Conservation (phyloP, 2,329 filamentous ascomycete species). For the Pyrenochaeta sp. region DNA sequence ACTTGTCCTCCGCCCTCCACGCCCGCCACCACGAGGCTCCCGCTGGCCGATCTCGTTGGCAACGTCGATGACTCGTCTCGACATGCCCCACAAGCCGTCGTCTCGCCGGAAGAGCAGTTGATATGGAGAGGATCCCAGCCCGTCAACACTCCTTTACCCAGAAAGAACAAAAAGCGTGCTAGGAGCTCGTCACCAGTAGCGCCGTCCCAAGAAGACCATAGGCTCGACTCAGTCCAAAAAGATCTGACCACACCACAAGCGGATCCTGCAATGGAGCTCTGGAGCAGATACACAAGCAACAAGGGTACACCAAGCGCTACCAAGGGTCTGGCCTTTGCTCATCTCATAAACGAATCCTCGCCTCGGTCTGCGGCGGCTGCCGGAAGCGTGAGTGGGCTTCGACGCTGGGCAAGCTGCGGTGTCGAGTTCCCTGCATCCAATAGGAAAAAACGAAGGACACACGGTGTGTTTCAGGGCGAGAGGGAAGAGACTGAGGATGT, state of each 20-base stretch:
- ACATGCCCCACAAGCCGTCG: constrained; percentile 54
- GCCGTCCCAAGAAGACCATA: constrained; percentile 49
- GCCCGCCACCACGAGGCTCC: constrained; percentile 64
- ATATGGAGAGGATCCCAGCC: constrained; percentile 63
- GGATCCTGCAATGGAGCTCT: constrained; percentile 57
- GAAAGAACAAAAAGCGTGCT: constrained; percentile 54
- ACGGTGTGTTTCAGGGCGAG: constrained; percentile 41
- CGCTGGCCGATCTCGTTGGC: constrained; percentile 67
- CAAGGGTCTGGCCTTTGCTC: constrained; percentile 51
- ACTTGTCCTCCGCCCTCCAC: constrained; percentile 61
- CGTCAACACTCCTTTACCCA: constrained; percentile 50
- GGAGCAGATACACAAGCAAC: constrained; percentile 54
- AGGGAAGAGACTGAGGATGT: constrained; percentile 35
- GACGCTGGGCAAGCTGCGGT: constrained; percentile 60
- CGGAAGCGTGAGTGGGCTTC: constrained; percentile 55
- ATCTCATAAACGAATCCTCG: constrained; percentile 56
- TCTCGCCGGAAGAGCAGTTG: constrained; percentile 67
- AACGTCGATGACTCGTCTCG: constrained; percentile 65
- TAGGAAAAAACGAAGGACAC: constrained; percentile 51
- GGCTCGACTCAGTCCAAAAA: constrained; percentile 28
- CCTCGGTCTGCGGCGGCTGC: constrained; percentile 54
- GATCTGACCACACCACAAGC: constrained; percentile 53
- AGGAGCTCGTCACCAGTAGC: constrained; percentile 56
- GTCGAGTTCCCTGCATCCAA: constrained; percentile 55
- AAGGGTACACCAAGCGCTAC: constrained; percentile 46